Percentiles rank a stretch among this genome's conserved stretches.
phyloP scores from a whole-genome alignment of 305 asterid genomes.

The Plantago coronopus region DNA sequence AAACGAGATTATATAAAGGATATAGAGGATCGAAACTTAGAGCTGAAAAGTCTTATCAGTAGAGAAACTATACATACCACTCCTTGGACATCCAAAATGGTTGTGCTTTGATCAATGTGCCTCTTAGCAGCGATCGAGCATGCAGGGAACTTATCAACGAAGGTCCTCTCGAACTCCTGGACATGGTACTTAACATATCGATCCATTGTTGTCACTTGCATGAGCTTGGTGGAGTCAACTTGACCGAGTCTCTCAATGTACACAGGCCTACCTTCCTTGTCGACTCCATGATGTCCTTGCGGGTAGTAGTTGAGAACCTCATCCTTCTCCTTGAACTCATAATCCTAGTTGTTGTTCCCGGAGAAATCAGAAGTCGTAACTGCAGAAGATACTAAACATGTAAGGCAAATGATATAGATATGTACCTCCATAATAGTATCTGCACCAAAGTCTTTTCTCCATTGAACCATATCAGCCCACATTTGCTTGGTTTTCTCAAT shows the following conservation, averaged over 20 bases:
- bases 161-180: constrained; percentile 90
- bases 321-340: constrained; percentile 75
- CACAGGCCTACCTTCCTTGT: constrained; percentile 87
- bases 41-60: neutral
- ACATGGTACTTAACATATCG: constrained; percentile 83
- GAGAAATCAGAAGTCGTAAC: neutral
- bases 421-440: constrained; percentile 76
- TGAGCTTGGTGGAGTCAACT: constrained; percentile 83
- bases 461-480: constrained; percentile 94
- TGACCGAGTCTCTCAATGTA: constrained; percentile 81
- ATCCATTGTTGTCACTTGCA: constrained; percentile 86
- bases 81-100: constrained; percentile 96
- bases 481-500: constrained; percentile 84
- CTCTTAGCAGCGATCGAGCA: constrained; percentile 82
- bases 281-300: constrained; percentile 93
- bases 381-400: neutral
- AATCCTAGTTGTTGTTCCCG: constrained; percentile 38
- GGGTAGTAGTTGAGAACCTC: constrained; percentile 92
- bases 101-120: constrained; percentile 92
- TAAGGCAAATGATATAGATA: neutral
- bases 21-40: neutral
- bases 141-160: constrained; percentile 76
- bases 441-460: constrained; percentile 88
- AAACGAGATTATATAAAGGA: neutral
- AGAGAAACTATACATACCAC: constrained; percentile 46